phyloP scores from a whole-genome alignment of 208 protist genomes.

The Trypanosoma congolense region DNA sequence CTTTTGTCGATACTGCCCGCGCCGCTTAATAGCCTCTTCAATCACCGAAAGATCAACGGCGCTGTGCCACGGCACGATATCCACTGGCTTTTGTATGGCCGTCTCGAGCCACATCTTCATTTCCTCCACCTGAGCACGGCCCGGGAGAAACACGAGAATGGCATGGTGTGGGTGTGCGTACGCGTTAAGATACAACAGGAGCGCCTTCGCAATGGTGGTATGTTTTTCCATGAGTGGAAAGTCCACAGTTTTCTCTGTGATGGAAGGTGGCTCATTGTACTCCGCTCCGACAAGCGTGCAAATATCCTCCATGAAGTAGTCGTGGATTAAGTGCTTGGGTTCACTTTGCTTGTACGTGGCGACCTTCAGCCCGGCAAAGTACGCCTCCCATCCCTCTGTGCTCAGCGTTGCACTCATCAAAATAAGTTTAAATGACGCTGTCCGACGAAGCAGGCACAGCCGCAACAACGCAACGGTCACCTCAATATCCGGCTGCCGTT shows the following conservation, averaged over 20 bases:
- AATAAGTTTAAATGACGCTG: conserved; percentile 92
- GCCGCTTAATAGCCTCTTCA: conserved; percentile 54
- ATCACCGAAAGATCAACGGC: conserved; percentile 91
- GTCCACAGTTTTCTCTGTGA: conserved; percentile 14
- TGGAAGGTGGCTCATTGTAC: conserved; percentile 13
- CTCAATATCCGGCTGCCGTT: conserved; percentile 85
- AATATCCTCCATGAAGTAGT: conserved; percentile 87
- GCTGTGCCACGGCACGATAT: conserved; percentile 68
- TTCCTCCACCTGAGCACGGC: conserved; percentile 83
- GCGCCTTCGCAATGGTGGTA: conserved; percentile 57
- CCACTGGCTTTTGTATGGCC: conserved; percentile 85
- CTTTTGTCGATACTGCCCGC: conserved; percentile 60
- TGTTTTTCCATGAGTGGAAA: conserved; percentile 43
- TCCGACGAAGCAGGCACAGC: conserved; percentile 24
- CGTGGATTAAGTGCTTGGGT: conserved; percentile 56
- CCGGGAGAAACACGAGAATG: conserved; percentile 88
- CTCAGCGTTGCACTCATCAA: conserved; percentile 95
- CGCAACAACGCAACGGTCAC: conserved; percentile 61
- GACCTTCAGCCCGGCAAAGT: conserved; percentile 61
- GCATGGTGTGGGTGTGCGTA: conserved; percentile 40
- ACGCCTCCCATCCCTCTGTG: conserved; percentile 57
- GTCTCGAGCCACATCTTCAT: conserved; percentile 49
- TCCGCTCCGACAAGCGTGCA: conserved; percentile 23
- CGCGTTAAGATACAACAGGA: conserved; percentile 56
- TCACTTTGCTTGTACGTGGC: conserved; percentile 37